Evolutionary conservation across 495 filamentous ascomycete genomes (phyloP).

Genomic region (Penicillium odoratum): DNA sequence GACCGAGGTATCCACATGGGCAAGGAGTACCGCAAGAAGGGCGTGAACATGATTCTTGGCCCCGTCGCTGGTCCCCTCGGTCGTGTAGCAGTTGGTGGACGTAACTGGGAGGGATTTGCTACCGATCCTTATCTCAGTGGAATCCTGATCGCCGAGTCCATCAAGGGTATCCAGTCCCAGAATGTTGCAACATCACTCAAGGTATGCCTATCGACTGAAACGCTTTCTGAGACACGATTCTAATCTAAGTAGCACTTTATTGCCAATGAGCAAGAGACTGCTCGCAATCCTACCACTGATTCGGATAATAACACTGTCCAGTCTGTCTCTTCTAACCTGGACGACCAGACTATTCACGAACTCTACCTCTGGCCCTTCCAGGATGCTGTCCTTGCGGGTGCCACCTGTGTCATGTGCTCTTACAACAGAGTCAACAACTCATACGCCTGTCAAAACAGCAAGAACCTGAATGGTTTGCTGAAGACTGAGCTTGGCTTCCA

Average conservation of each 20-base stretch:
- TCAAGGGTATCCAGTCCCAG: slow-evolving; percentile 66
- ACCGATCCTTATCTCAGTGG: slow-evolving; percentile 70
- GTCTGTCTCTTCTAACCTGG: slow-evolving; percentile 60
- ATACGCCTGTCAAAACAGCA: slow-evolving; percentile 66
- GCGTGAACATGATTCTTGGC: slow-evolving; percentile 56
- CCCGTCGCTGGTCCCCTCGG: slow-evolving; percentile 73
- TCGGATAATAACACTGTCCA: slow-evolving; percentile 20
- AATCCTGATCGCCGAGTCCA: slow-evolving; percentile 56
- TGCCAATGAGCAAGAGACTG: slow-evolving; percentile 65
- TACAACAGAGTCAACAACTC: slow-evolving; percentile 65
- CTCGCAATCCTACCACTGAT: slow-evolving; percentile 21
- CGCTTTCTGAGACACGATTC: background rate
- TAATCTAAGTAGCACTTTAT: slow-evolving; percentile 53
- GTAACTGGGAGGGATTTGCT: slow-evolving; percentile 86
- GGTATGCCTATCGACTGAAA: slow-evolving; percentile 25
- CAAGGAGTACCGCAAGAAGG: slow-evolving; percentile 56
- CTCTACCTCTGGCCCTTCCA: slow-evolving; percentile 71
- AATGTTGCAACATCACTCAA: slow-evolving; percentile 74
- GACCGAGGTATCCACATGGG: slow-evolving; percentile 54
- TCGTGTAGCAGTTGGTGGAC: slow-evolving; percentile 72
- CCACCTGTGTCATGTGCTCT: slow-evolving; percentile 52
- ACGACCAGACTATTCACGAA: slow-evolving; percentile 70
- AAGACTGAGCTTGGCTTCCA: slow-evolving; percentile 62
- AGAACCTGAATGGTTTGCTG: slow-evolving; percentile 53
- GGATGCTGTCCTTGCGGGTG: slow-evolving; percentile 53